Evolutionary conservation across 1,284 basidiomycete genomes (phyloP), one percentile per base, ranked within the genome.

Genomic region (Volvariella volvacea): DNA sequence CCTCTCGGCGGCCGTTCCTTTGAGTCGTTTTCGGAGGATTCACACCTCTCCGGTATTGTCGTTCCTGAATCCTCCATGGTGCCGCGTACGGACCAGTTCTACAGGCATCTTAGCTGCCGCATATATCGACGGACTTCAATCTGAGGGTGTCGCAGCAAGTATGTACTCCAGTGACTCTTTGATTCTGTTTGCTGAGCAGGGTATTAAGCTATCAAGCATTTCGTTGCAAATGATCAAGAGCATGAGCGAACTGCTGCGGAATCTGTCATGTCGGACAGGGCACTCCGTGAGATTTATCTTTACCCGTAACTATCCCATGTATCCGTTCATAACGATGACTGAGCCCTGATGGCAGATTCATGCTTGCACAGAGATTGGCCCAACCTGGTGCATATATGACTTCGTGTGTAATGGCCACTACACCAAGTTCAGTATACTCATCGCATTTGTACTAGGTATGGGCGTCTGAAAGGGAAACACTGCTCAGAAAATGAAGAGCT

Each of bases 11-110:
- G 79, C 1, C 67, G 82, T 19, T 72, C 78, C 4, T 86, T 86
- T 53, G 83, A 86, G 58, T 80, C 76, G 3, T 86, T 83, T 61
- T 80, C 78, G 0, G 82, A 88, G 53, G 80, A 82, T 53, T 79
- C 77, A 36, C 66, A 75, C 54, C 63, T 83, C 32, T 85, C 77
- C 22, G 80, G 78, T 76, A 37, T 50, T 50, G 14, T 22, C 15
- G 8, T 16, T 15, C 15, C 31, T 37, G 12, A 39, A 14, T 41
- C 37, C 20, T 15, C 22, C 16, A 16, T 19, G 9, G 17, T 43
- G 20, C 36, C 4, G 41, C 20, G 45, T 21, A 22, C 10, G 6
- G n/a, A 41, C 28, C n/a, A 41, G 34, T 22, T 43, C 4, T 16
- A 43, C 51, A 75, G 81, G 83, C 7, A 69, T 61, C 2, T 61